phyloP scores from a whole-genome alignment of 805 yeast species.

The Brettanomyces anomalus region DNA sequence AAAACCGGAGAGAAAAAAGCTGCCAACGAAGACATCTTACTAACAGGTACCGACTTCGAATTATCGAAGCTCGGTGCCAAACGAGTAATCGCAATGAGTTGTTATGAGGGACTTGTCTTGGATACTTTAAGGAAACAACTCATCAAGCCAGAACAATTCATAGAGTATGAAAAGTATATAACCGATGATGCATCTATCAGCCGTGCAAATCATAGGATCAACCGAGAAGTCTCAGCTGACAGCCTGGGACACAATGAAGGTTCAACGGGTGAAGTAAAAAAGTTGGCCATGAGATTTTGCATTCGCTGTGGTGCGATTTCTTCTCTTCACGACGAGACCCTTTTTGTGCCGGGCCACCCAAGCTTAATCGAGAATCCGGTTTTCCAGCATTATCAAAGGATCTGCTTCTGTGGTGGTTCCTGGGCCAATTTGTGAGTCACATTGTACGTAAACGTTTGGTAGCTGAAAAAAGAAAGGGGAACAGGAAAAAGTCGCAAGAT shows the following conservation, averaged over 20 bases:
- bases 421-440: slow-evolving; percentile 43
- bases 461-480: no score
- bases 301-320: slow-evolving; percentile 27
- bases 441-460: no score
- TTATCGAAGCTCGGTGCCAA: slow-evolving; percentile 8
- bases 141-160: slow-evolving; percentile 19
- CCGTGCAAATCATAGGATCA: background rate
- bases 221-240: background rate
- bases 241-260: background rate
- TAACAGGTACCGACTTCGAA: slow-evolving; percentile 1
- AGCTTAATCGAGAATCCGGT: slow-evolving; percentile 23
- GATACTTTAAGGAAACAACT: slow-evolving; percentile 26
- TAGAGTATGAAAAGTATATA: slow-evolving; percentile 4
- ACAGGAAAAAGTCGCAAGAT: no score
- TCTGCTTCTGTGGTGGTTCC: slow-evolving; percentile 71
- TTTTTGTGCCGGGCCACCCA: slow-evolving; percentile 21
- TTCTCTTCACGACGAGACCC: slow-evolving; percentile 28
- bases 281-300: slow-evolving; percentile 21
- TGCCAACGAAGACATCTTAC: background rate
- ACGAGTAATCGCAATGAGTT: slow-evolving; percentile 13
- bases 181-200: background rate
- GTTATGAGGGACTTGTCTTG: slow-evolving; percentile 21
- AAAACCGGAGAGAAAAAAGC: background rate
- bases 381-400: slow-evolving; percentile 40
- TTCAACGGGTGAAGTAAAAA: slow-evolving; percentile 3